phyloP scores from a whole-genome alignment of 2,329 filamentous ascomycete genomes.

The Bipolaris sorokiniana region DNA sequence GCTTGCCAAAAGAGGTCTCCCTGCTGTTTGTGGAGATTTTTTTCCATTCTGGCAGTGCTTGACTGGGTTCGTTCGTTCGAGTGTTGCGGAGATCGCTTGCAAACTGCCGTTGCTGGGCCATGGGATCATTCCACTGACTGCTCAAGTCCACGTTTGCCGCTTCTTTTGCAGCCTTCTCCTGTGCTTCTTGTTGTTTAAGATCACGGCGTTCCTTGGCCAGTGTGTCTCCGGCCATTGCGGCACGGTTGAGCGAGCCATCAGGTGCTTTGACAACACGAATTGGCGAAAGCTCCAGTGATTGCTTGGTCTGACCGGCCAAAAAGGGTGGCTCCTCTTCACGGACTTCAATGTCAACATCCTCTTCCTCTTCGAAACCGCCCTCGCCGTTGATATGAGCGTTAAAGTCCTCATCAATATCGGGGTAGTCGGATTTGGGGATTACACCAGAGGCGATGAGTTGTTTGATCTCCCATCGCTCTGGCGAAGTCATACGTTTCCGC shows the following conservation, averaged over 20 bases:
- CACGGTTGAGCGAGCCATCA: slow-evolving; percentile 95
- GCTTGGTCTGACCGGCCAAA: slow-evolving; percentile 92
- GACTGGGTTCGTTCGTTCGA: slow-evolving; percentile 64
- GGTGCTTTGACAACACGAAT: slow-evolving; percentile 97
- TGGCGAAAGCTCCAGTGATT: slow-evolving; percentile 90
- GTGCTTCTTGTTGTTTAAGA: slow-evolving; percentile 83
- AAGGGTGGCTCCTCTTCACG: slow-evolving; percentile 96
- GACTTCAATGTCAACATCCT: slow-evolving; percentile 97
- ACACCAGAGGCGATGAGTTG: slow-evolving; percentile 96
- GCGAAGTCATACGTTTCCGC: slow-evolving; percentile 93
- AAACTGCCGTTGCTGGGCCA: slow-evolving; percentile 89
- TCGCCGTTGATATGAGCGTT: slow-evolving; percentile 86
- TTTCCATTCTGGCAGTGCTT: slow-evolving; percentile 91
- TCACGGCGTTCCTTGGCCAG: slow-evolving; percentile 91
- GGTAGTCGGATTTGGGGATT: slow-evolving; percentile 89
- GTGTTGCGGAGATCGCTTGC: slow-evolving; percentile 80
- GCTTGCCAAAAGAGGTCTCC: slow-evolving; percentile 80
- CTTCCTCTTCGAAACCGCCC: slow-evolving; percentile 87
- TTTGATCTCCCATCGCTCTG: slow-evolving; percentile 96
- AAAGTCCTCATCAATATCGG: slow-evolving; percentile 92
- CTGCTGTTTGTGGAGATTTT: slow-evolving; percentile 78
- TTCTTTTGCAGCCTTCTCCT: slow-evolving; percentile 77
- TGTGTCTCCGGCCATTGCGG: slow-evolving; percentile 90
- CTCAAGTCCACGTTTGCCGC: slow-evolving; percentile 80
- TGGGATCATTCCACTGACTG: slow-evolving; percentile 95